Conservation (phyloP, 2,329 filamentous ascomycete genomes). For the Mariannaea elegans region DNA sequence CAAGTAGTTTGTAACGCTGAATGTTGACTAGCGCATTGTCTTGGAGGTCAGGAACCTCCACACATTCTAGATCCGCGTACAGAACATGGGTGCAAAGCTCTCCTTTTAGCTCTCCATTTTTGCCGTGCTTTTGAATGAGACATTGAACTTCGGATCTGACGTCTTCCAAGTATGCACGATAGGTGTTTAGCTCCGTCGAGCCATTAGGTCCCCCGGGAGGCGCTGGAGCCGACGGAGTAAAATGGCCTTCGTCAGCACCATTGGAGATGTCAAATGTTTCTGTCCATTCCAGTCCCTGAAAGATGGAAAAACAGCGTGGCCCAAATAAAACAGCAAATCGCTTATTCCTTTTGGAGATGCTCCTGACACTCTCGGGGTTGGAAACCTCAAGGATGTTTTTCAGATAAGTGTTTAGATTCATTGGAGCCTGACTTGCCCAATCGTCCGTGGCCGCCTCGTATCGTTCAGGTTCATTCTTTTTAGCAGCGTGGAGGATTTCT, state of each 20-base stretch:
- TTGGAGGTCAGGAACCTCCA: constrained; percentile 41
- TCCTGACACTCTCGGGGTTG: constrained; percentile 48
- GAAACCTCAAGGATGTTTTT: constrained; percentile 56
- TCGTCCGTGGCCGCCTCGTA: constrained; percentile 55
- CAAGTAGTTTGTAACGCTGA: constrained; percentile 48
- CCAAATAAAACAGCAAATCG: constrained; percentile 64
- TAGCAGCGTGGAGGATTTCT: constrained; percentile 50
- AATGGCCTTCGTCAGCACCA: constrained; percentile 51
- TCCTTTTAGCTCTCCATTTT: constrained; percentile 41
- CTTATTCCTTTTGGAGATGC: constrained; percentile 66
- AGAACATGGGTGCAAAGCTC: constrained; percentile 40
- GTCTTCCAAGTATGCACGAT: constrained; percentile 60
- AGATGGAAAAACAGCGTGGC: constrained; percentile 57
- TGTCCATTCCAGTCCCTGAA: constrained; percentile 59
- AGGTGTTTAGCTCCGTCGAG: constrained; percentile 51
- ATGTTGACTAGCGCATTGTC: constrained; percentile 43
- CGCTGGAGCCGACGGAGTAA: constrained; percentile 46
- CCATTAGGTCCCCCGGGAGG: constrained; percentile 45
- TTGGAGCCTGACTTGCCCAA: constrained; percentile 51
- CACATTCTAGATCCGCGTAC: constrained; percentile 42
- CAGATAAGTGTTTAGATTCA: constrained; percentile 61
- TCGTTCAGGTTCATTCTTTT: constrained; percentile 56
- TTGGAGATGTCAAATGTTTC: constrained; percentile 51
- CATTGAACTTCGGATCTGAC: constrained; percentile 59
- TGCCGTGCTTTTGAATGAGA: constrained; percentile 49